phyloP scores from a whole-genome alignment of 768 basidiomycete genomes.

The Floccularia luteovirens region DNA sequence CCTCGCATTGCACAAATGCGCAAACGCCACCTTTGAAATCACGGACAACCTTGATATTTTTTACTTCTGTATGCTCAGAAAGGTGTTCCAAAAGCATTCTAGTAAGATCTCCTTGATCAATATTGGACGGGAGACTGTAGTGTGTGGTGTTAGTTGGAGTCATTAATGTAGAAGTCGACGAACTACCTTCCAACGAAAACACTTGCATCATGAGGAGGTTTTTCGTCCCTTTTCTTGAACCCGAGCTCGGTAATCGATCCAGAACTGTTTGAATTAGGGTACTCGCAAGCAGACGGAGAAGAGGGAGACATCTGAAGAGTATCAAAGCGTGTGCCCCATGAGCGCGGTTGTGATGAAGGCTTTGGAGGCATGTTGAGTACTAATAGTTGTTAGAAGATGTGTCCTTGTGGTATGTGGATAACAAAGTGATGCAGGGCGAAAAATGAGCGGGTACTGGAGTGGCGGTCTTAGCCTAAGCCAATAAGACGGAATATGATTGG shows the following conservation, averaged over 20 bases:
- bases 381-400: slow-evolving; percentile 14
- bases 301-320: slow-evolving; percentile 47
- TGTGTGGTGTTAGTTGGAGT: slow-evolving; percentile 6
- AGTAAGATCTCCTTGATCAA: slow-evolving; percentile 58
- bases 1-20: slow-evolving; percentile 84
- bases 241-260: slow-evolving; percentile 14
- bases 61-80: slow-evolving; percentile 56
- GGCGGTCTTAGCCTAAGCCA: too few relatives aligned
- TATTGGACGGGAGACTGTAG: slow-evolving; percentile 58
- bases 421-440: slow-evolving; percentile 9
- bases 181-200: slow-evolving; percentile 80
- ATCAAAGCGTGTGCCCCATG: slow-evolving; percentile 73
- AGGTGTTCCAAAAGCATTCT: slow-evolving; percentile 59
- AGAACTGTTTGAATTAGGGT: not conserved
- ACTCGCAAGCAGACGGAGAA: slow-evolving; percentile 23
- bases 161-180: not conserved
- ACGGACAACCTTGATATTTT: slow-evolving; percentile 63
- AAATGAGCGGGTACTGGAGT: too few relatives aligned
- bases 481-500: too few relatives aligned
- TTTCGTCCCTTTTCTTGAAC: slow-evolving; percentile 29
- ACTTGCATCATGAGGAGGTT: slow-evolving; percentile 66
- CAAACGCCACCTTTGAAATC: slow-evolving; percentile 75
- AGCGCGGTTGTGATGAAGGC: slow-evolving; percentile 27
- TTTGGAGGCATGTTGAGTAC: slow-evolving; percentile 36
- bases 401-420: slow-evolving; percentile 10